Evolutionary conservation across 768 basidiomycete species (phyloP).

Genomic region (Leucosporidium yakuticum): DNA sequence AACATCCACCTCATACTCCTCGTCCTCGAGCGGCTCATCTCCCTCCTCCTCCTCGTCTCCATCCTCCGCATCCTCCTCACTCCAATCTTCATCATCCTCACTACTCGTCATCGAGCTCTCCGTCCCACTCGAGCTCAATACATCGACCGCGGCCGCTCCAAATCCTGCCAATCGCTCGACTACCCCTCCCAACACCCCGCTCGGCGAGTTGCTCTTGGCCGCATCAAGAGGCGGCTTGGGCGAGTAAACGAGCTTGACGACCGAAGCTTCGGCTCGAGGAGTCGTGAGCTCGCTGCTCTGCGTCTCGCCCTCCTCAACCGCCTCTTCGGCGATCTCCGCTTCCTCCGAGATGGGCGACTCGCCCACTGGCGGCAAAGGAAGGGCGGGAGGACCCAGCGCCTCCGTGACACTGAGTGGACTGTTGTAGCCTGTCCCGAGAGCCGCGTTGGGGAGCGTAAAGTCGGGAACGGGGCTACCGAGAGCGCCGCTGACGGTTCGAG

Average conservation of each 20-base stretch:
- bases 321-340: no score
- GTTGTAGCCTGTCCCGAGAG: constrained; percentile 10
- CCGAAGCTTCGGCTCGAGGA: neutral
- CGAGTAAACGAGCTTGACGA: constrained; percentile 29
- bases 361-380: neutral
- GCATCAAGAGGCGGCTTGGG: constrained; percentile 5
- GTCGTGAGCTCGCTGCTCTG: no score
- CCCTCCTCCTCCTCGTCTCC: neutral
- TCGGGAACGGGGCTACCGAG: constrained; percentile 24
- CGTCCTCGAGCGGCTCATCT: constrained; percentile 34
- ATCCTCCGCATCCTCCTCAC: neutral
- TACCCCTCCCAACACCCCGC: neutral
- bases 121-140: neutral
- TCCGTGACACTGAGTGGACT: neutral
- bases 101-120: neutral
- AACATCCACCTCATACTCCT: constrained; percentile 39
- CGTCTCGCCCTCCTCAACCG: no score
- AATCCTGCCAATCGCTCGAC: no score
- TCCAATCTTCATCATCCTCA: constrained; percentile 1
- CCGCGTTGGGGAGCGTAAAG: constrained; percentile 17
- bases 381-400: neutral
- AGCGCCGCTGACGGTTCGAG: constrained; percentile 4
- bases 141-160: neutral
- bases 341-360: no score
- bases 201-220: neutral